Conservation (phyloP, 768 basidiomycete species). For the Obba rivulosa region DNA sequence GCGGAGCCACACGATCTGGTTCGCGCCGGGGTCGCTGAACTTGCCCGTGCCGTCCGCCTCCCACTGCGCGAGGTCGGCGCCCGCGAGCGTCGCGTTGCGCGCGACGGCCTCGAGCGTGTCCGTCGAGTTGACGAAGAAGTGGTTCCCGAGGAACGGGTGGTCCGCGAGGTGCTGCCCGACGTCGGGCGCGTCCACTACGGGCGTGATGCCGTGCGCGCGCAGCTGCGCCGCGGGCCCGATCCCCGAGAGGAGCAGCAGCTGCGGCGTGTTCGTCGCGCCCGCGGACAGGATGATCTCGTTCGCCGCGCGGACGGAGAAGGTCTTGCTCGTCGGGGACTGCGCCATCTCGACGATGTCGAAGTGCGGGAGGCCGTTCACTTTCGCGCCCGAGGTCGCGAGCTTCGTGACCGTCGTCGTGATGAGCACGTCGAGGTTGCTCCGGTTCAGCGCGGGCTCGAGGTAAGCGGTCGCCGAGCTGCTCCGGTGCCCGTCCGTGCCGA, state of each 20-base stretch:
- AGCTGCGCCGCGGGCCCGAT: conserved; percentile 20
- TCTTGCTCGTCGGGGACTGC: conserved; percentile 1
- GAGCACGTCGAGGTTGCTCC: conserved; percentile 9
- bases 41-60: conserved; percentile 7
- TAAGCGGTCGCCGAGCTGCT: conserved; percentile 5
- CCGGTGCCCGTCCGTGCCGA: conserved; percentile 4
- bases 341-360: conserved; percentile 8
- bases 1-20: conserved; percentile 9
- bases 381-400: background rate
- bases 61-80: conserved; percentile 10
- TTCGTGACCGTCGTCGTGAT: conserved; percentile 5
- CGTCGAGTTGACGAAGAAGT: conserved; percentile 9
- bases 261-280: conserved; percentile 14
- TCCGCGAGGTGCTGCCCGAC: conserved; percentile 27
- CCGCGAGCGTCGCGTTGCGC: conserved; percentile 8
- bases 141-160: conserved; percentile 17
- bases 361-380: background rate
- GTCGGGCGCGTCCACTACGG: conserved; percentile 18
- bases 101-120: conserved; percentile 9
- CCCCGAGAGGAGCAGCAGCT: conserved; percentile 26
- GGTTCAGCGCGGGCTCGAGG: background rate
- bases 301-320: conserved; percentile 7
- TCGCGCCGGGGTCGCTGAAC: background rate
- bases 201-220: conserved; percentile 11
- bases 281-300: conserved; percentile 21